A percentile compares a stretch with the other conserved stretches of the same genome.
Conservation (phyloP, 306 rosid species). For the Corylus heterophylla region DNA sequence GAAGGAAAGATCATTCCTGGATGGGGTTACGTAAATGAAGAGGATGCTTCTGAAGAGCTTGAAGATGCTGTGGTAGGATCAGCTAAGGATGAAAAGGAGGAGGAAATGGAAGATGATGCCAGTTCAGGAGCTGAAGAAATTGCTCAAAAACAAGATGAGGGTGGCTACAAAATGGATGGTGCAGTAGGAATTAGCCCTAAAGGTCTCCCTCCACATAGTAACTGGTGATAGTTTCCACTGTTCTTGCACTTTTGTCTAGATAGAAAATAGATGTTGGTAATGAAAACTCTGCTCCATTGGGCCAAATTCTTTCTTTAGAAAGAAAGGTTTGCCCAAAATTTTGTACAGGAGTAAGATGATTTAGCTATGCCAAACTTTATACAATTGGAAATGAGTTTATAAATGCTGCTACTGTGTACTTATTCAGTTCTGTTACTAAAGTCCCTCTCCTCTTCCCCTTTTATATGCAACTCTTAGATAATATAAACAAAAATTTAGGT, state of each 20-base stretch:
- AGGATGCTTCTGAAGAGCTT: conserved; percentile 37
- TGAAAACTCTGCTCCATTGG: conserved; percentile 27
- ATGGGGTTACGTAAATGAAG: conserved; percentile 37
- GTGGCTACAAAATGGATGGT: conserved; percentile 14
- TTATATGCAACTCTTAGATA: neutral
- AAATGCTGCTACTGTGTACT: neutral
- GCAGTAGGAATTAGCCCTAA: conserved; percentile 19
- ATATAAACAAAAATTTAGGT: neutral
- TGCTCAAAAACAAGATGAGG: conserved; percentile 18
- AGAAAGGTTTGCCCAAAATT: conserved; percentile 31
- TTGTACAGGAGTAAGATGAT: conserved; percentile 35
- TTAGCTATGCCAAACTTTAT: neutral
- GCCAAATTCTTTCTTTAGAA: conserved; percentile 19
- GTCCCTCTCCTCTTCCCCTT: neutral
- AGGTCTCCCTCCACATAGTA: conserved; percentile 20
- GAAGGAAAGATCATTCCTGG: conserved; percentile 38
- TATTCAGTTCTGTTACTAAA: neutral
- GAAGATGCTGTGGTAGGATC: conserved; percentile 39
- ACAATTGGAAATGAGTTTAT: neutral
- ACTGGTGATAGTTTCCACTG: conserved; percentile 18
- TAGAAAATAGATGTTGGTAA: conserved; percentile 6
- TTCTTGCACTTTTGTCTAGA: neutral
- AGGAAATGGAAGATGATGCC: conserved; percentile 36
- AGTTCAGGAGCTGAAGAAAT: conserved; percentile 41
- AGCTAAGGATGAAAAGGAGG: conserved; percentile 42